Conservation (phyloP, 306 rosid genomes). For the Adenanthera pavonina region DNA sequence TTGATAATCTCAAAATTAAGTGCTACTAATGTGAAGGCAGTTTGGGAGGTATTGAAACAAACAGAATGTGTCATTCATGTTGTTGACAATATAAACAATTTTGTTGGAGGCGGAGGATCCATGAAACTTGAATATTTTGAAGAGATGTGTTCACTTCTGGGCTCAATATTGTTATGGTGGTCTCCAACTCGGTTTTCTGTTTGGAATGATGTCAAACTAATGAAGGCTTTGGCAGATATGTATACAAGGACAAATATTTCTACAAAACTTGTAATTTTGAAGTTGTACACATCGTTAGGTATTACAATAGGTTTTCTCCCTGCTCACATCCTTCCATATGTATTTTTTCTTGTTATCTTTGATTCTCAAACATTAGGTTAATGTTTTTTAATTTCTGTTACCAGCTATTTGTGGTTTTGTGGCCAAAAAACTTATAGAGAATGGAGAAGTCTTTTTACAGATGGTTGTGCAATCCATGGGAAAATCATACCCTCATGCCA, state of each 20-base stretch:
- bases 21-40: slow-evolving; percentile 55
- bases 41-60: slow-evolving; percentile 65
- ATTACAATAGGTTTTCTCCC: slow-evolving; percentile 34
- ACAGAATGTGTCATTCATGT: slow-evolving; percentile 50
- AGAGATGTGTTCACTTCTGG: slow-evolving; percentile 74
- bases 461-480: slow-evolving; percentile 74
- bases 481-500: slow-evolving; percentile 56
- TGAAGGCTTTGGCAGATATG: slow-evolving; percentile 54
- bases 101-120: slow-evolving; percentile 45
- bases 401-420: slow-evolving; percentile 83
- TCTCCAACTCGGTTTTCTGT: slow-evolving; percentile 72
- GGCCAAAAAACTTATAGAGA: slow-evolving; percentile 62
- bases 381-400: slow-evolving; percentile 38
- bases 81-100: slow-evolving; percentile 49
- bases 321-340: not conserved
- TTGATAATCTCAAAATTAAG: slow-evolving; percentile 61
- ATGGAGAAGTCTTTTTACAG: slow-evolving; percentile 60
- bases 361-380: slow-evolving; percentile 21
- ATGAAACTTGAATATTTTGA: slow-evolving; percentile 58
- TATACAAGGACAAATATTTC: slow-evolving; percentile 47
- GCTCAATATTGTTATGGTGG: slow-evolving; percentile 73
- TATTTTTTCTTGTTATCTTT: slow-evolving; percentile 27
- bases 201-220: slow-evolving; percentile 62
- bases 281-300: slow-evolving; percentile 86
- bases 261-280: slow-evolving; percentile 61